Evolutionary conservation across 306 rosid genomes (phyloP).

Genomic region (Lathyrus aphaca): DNA sequence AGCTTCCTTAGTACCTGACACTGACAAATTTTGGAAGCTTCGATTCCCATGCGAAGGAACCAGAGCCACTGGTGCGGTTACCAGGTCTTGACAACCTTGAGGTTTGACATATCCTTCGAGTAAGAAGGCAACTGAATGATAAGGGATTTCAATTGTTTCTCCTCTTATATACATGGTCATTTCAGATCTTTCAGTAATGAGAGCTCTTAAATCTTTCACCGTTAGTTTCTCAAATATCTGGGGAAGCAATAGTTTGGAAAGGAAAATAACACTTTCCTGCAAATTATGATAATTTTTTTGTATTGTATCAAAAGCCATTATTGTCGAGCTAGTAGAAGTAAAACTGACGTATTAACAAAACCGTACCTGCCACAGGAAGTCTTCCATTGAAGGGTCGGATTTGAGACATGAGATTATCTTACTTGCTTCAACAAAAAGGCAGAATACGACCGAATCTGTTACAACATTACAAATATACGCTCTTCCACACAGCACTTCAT

Average conservation of each 20-base stretch:
- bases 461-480: conserved; percentile 71
- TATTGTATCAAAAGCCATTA: conserved; percentile 17
- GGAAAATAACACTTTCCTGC: conserved; percentile 91
- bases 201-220: conserved; percentile 83
- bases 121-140: conserved; percentile 73
- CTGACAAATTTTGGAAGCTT: conserved; percentile 65
- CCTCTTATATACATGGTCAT: conserved; percentile 59
- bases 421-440: conserved; percentile 65
- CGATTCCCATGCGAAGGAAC: conserved; percentile 61
- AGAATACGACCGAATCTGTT: conserved; percentile 70
- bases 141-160: conserved; percentile 83
- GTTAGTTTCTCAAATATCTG: conserved; percentile 79
- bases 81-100: conserved; percentile 61
- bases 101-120: conserved; percentile 81
- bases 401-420: conserved; percentile 60
- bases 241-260: conserved; percentile 78
- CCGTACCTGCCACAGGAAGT: conserved; percentile 91
- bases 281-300: conserved; percentile 33
- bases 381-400: conserved; percentile 71
- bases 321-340: conserved; percentile 17
- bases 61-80: conserved; percentile 76
- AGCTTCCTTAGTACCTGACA: conserved; percentile 47
- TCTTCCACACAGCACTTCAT: conserved; percentile 81
- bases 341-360: not conserved
- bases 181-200: conserved; percentile 71